These are phyloP conservation scores for Linnemannia elongata DNA, from an alignment of 192 early-diverging fungal species.

Conservation along the genomic window DNA sequence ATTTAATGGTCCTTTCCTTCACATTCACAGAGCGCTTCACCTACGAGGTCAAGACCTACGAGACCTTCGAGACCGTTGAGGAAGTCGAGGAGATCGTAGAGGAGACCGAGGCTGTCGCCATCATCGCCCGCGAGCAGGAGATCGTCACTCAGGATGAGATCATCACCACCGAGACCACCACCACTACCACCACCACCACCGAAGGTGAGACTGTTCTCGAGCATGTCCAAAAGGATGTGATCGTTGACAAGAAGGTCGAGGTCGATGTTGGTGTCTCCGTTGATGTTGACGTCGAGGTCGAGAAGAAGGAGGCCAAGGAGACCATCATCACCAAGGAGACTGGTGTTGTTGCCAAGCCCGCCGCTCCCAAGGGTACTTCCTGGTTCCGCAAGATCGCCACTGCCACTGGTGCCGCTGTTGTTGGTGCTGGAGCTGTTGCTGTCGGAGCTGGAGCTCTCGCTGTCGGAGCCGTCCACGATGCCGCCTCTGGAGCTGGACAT, in stretches of 20 bases:
- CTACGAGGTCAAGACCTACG: constrained; percentile 18
- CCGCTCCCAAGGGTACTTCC: constrained; percentile 3
- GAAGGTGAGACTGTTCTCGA: neutral
- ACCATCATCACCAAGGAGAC: neutral
- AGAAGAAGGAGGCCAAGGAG: too few species aligned
- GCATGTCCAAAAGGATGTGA: too few species aligned
- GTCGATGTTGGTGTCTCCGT: too few species aligned
- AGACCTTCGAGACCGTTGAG: constrained; percentile 8
- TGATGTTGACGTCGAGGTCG: too few species aligned
- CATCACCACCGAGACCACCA: constrained; percentile 1
- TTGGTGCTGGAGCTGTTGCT: constrained; percentile 15
- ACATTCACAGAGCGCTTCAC: constrained; percentile 27
- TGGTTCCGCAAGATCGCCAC: constrained; percentile 18
- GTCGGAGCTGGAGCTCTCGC: neutral
- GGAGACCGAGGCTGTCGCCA: neutral
- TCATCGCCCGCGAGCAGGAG: constrained; percentile 2
- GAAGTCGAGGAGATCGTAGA: constrained; percentile 7
- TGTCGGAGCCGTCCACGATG: too few species aligned
- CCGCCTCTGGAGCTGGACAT: constrained; percentile 1
- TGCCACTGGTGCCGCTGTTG: too few species aligned
- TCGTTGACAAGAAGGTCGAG: too few species aligned
- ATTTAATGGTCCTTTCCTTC: neutral
- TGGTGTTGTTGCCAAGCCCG: constrained; percentile 20
- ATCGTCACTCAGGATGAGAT: neutral
- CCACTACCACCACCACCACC: neutral